Evolutionary conservation across 495 filamentous ascomycete species (phyloP).

Genomic region (Aspergillus haitiensis): DNA sequence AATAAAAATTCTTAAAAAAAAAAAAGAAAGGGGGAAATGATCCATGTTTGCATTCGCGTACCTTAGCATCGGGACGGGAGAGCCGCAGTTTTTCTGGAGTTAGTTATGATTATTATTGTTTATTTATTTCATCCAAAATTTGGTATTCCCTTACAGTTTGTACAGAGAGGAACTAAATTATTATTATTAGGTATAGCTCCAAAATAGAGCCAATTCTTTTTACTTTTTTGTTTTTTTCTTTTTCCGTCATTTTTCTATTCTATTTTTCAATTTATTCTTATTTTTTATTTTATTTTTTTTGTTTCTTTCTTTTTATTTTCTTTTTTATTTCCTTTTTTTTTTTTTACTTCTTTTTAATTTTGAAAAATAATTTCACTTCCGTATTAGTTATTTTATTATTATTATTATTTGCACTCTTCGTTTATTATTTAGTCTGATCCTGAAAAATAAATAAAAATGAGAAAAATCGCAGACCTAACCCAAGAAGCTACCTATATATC

Average conservation of each 20-base stretch:
- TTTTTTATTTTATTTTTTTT: constrained; percentile 18
- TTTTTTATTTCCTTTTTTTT: constrained; percentile 11
- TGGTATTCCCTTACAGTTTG: constrained; percentile 1
- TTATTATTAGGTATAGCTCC: constrained; percentile 9
- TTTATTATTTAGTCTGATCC: neutral
- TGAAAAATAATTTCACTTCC: constrained; percentile 1
- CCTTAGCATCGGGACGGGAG: constrained; percentile 42
- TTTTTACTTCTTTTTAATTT: constrained; percentile 21
- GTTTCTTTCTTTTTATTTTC: constrained; percentile 15
- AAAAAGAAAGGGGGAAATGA: constrained; percentile 31
- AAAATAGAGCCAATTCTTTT: constrained; percentile 8
- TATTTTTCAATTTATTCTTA: constrained; percentile 15
- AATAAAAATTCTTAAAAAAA: constrained; percentile 21
- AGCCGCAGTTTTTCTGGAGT: constrained; percentile 28
- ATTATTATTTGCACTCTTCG: constrained; percentile 17
- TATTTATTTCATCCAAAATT: neutral
- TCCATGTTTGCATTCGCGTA: constrained; percentile 26
- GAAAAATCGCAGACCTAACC: neutral
- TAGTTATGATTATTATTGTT: constrained; percentile 8
- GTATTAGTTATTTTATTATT: constrained; percentile 17
- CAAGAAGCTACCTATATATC: constrained; percentile 26
- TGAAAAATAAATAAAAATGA: constrained; percentile 18
- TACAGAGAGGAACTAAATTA: neutral
- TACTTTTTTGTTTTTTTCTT: constrained; percentile 8
- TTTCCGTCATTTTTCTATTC: constrained; percentile 7